These are phyloP conservation scores for Acanthamoeba castellanii DNA, from an alignment of 208 protist species.

Conservation along the genomic window DNA sequence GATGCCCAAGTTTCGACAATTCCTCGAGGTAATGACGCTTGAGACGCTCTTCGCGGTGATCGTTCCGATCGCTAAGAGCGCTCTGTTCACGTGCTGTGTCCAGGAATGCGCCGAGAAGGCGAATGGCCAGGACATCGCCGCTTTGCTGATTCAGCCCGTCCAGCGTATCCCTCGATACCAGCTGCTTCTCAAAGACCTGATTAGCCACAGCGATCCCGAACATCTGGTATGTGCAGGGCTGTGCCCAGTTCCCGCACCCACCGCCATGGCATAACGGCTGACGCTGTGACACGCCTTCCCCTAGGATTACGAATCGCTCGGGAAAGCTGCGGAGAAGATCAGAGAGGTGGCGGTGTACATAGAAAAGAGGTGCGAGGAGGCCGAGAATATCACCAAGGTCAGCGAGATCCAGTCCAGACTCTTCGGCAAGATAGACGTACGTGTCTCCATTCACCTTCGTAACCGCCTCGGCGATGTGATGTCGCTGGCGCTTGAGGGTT, in stretches of 20 bases:
- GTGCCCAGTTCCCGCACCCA: background rate
- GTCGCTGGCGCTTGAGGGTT: too few species aligned
- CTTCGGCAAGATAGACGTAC: slow-evolving; percentile 54
- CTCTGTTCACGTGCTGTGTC: background rate
- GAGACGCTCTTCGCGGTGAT: too few species aligned
- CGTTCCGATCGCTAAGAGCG: too few species aligned
- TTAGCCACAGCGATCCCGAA: slow-evolving; percentile 45
- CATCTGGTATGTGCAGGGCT: background rate
- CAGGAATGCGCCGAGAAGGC: background rate
- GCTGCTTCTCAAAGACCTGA: slow-evolving; percentile 38
- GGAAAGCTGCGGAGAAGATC: slow-evolving; percentile 10
- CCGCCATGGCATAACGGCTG: background rate
- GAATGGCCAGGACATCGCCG: background rate
- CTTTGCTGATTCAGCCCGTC: slow-evolving; percentile 21
- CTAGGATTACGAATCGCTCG: background rate
- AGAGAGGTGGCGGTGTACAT: slow-evolving; percentile 54
- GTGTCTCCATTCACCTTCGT: background rate
- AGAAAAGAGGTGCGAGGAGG: slow-evolving; percentile 37
- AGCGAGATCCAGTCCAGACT: slow-evolving; percentile 40
- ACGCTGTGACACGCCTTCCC: background rate
- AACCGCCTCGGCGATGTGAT: background rate
- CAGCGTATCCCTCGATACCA: slow-evolving; percentile 54
- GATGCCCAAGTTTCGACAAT: slow-evolving; percentile 19
- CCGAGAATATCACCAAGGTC: slow-evolving; percentile 69
- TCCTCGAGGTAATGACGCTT: slow-evolving; percentile 12